These are phyloP conservation scores for Euphorbia celastroides DNA, from an alignment of 441 rosid genomes.

Conservation along the genomic window DNA sequence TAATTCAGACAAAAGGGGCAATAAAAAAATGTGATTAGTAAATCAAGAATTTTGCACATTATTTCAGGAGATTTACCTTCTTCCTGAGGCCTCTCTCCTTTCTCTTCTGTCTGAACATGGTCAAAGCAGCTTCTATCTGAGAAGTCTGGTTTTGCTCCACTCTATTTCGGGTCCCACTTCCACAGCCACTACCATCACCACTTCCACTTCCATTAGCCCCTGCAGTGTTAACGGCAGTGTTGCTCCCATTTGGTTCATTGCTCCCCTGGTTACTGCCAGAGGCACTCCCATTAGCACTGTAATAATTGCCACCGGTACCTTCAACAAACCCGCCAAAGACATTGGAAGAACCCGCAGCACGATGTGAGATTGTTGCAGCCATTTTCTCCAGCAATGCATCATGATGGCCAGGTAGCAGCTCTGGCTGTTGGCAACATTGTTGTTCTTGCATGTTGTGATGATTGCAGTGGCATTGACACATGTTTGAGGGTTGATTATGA, in stretches of 20 bases:
- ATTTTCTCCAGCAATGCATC: slow-evolving; percentile 30
- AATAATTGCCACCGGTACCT: slow-evolving; percentile 38
- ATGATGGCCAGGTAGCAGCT: slow-evolving; percentile 27
- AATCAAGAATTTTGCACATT: neutral
- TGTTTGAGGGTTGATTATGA: slow-evolving; percentile 40
- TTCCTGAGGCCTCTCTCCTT: slow-evolving; percentile 48
- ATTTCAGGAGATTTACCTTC: slow-evolving; percentile 31
- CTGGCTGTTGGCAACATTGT: slow-evolving; percentile 21
- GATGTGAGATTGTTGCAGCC: slow-evolving; percentile 40
- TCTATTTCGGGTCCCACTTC: slow-evolving; percentile 30
- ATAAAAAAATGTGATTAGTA: neutral
- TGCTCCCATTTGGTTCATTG: slow-evolving; percentile 51
- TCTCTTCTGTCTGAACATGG: slow-evolving; percentile 49
- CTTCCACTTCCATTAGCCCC: slow-evolving; percentile 34
- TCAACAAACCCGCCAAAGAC: slow-evolving; percentile 33
- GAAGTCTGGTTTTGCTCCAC: slow-evolving; percentile 28
- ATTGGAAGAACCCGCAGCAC: slow-evolving; percentile 61
- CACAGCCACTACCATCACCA: slow-evolving; percentile 30
- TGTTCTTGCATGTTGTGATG: slow-evolving; percentile 20
- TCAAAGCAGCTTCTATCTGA: slow-evolving; percentile 45
- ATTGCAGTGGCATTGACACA: slow-evolving; percentile 27
- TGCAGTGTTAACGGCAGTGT: slow-evolving; percentile 36
- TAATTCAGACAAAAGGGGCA: neutral
- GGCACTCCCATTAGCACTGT: slow-evolving; percentile 49
- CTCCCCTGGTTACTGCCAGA: slow-evolving; percentile 61